phyloP scores from a whole-genome alignment of 257 asterid genomes.

The Verbascum thapsus region DNA sequence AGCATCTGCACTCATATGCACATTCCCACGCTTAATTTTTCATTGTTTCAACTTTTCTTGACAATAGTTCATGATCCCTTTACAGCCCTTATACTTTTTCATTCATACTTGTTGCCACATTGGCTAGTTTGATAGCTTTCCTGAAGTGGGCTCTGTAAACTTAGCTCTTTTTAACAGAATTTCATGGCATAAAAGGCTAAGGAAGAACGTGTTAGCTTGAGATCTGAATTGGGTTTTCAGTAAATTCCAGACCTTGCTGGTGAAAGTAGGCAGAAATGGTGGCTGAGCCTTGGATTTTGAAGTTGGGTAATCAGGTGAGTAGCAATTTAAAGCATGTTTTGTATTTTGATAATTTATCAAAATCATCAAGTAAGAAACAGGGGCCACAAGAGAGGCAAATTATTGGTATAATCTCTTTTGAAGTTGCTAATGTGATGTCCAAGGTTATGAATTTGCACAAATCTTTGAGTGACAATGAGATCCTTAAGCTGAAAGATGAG shows the following conservation, averaged over 20 bases:
- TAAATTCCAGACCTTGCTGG: conserved; percentile 34
- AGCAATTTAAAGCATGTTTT: conserved; percentile 76
- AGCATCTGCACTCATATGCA: conserved; percentile 11
- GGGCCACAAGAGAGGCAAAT: conserved; percentile 41
- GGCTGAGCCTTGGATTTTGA: conserved; percentile 85
- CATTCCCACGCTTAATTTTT: conserved; percentile 9
- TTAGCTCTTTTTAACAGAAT: not conserved
- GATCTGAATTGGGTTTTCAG: conserved; percentile 48
- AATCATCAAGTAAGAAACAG: conserved; percentile 43
- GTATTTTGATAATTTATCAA: conserved; percentile 57
- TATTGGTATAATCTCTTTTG: conserved; percentile 87
- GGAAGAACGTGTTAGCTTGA: conserved; percentile 26
- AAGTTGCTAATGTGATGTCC: conserved; percentile 96
- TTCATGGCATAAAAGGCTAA: conserved; percentile 7
- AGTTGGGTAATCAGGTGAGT: conserved; percentile 94
- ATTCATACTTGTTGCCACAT: not conserved
- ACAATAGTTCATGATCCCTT: conserved; percentile 28
- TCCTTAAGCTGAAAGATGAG: conserved; percentile 70
- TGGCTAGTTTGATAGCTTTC: conserved; percentile 16
- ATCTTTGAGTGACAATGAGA: conserved; percentile 66
- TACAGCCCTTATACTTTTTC: conserved; percentile 13
- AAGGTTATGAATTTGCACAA: conserved; percentile 79
- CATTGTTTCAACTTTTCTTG: conserved; percentile 40
- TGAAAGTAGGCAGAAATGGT: conserved; percentile 59
- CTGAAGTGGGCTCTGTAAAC: not conserved